Base-by-base conservation (phyloP, 139 green algal species). In the Volvox reticuliferus region DNA sequence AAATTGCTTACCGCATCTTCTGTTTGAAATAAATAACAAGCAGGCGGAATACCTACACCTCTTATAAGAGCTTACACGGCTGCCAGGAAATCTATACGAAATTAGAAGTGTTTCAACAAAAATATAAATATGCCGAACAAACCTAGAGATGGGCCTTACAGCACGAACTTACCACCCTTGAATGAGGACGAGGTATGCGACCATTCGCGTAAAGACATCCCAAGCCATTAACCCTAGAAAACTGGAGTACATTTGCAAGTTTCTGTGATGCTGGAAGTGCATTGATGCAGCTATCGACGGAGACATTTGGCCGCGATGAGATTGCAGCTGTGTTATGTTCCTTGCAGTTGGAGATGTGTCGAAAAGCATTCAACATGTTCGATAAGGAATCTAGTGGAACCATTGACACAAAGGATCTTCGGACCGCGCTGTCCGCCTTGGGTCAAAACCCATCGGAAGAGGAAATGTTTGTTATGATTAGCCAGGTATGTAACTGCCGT, bases 401-500 rank as follows among this genome's bases (percentile, higher is more conserved):
- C 17, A 97, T 98, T 32, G 96, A 97, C 84, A 91, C 93, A 17
- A 94, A 94, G 67, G 95, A 97, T 89, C 88, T 97, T 22, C 94
- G 94, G 69, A 86, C 91, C 19, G 94, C 94, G 1, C 55, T 98
- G 33, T 80, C 91, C 1, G 93, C 94, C 12, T 89, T 98, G 81
- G 94, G 94, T 3, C 95, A 98, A 79, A 89, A 92, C 62, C 93
- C 93, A 1, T 94, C 92, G 16, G 96, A 98, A 73, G 96, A 97
- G 89, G 96, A 98, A 37, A 50, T 98, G 26, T 97, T 97, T 82
- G 91, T 96, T 9, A 97, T 98, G 92, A 96, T 97, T 6, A 94
- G 88, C 71, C 89, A 96, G 82, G 87, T 89, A 18, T 13, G 78
- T 75, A 36, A 1, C 50, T 82, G 88, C 9, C n/a, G 33, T 91